Evolutionary conservation across 2,329 filamentous ascomycete genomes (phyloP).

Genomic region (Periconia digitata): DNA sequence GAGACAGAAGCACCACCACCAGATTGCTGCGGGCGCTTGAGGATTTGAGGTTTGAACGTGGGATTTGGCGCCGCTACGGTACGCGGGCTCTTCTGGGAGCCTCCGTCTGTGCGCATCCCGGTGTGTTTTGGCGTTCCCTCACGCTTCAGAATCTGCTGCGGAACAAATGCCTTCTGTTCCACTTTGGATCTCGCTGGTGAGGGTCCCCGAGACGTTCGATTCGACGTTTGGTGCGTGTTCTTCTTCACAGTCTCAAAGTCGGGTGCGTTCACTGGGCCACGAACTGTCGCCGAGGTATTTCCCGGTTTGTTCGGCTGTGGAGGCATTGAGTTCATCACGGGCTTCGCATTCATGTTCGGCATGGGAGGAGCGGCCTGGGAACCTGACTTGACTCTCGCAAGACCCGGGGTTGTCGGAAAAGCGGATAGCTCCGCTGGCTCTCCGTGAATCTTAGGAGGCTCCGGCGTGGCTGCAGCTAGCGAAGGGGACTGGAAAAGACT

Average conservation of each 20-base stretch:
- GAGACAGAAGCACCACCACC: slow-evolving; percentile 5
- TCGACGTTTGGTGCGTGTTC: slow-evolving; percentile 21
- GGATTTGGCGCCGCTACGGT: slow-evolving; percentile 10
- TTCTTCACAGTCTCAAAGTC: slow-evolving; percentile 44
- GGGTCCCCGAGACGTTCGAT: slow-evolving; percentile 29
- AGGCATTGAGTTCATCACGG: not conserved
- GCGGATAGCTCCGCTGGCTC: slow-evolving; percentile 51
- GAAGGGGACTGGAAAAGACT: slow-evolving; percentile 46
- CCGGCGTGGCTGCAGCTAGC: slow-evolving; percentile 22
- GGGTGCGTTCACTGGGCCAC: slow-evolving; percentile 45
- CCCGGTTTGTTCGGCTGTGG: slow-evolving; percentile 20
- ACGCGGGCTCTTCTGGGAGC: slow-evolving; percentile 10
- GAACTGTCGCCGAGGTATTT: slow-evolving; percentile 44
- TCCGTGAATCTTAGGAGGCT: slow-evolving; percentile 20
- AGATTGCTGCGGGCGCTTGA: slow-evolving; percentile 35
- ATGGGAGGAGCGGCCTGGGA: slow-evolving; percentile 21
- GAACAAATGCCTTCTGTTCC: slow-evolving; percentile 24
- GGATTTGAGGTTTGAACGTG: slow-evolving; percentile 39
- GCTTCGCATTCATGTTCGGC: slow-evolving; percentile 18
- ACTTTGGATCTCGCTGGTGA: slow-evolving; percentile 27
- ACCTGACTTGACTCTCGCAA: slow-evolving; percentile 2
- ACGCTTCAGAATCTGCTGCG: slow-evolving; percentile 30
- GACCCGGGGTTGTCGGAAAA: slow-evolving; percentile 43
- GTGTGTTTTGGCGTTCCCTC: slow-evolving; percentile 7
- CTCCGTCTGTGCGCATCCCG: slow-evolving; percentile 6